Percentiles rank a stretch among this genome's conserved stretches.
Evolutionary conservation across 192 early-diverging fungal genomes (phyloP).

Genomic region (Entophlyctis luteolus): DNA sequence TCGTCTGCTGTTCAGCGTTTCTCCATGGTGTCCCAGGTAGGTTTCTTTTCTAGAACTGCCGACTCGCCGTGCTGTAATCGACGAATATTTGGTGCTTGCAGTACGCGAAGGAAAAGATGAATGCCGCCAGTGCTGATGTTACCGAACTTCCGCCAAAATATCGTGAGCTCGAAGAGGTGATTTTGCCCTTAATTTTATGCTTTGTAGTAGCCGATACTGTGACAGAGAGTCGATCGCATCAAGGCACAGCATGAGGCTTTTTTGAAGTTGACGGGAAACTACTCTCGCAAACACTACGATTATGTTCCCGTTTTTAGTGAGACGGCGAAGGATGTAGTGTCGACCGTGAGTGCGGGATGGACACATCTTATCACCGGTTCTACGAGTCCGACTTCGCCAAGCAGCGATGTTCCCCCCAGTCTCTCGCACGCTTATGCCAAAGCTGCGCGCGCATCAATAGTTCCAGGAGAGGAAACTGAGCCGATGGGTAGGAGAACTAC

Average conservation of each 20-base stretch:
- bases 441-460: constrained; percentile 63
- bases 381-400: constrained; percentile 21
- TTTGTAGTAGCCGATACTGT: constrained; percentile 10
- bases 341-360: constrained; percentile 59
- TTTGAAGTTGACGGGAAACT: constrained; percentile 70
- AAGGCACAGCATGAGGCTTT: constrained; percentile 66
- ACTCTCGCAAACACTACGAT: constrained; percentile 71
- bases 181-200: constrained; percentile 3
- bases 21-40: constrained; percentile 37
- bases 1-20: constrained; percentile 35
- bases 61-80: background rate
- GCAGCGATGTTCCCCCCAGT: constrained; percentile 42
- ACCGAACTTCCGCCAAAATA: constrained; percentile 95
- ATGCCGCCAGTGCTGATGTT: constrained; percentile 65
- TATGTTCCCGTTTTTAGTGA: constrained; percentile 68
- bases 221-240: constrained; percentile 74
- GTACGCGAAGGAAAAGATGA: constrained; percentile 87
- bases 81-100: constrained; percentile 28
- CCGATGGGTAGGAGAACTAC: constrained; percentile 36
- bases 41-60: background rate
- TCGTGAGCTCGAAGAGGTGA: constrained; percentile 81
- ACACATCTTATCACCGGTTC: constrained; percentile 23
- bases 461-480: constrained; percentile 70
- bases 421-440: constrained; percentile 73
- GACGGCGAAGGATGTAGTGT: constrained; percentile 68